Conservation (phyloP, 257 asterid species). For the Cruciata laevipes region DNA sequence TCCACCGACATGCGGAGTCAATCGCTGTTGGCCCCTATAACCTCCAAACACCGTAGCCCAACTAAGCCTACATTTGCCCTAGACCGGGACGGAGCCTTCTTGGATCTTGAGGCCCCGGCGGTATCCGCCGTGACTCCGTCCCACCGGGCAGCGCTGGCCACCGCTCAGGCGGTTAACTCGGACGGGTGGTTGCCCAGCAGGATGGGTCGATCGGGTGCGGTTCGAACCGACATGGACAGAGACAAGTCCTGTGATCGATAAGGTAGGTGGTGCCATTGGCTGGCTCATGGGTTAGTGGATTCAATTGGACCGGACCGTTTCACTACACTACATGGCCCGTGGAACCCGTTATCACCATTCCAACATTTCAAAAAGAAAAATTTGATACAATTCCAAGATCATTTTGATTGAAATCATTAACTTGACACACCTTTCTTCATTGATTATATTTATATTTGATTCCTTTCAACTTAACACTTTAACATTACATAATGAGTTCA, state of each 20-base stretch:
- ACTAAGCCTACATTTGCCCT: not conserved
- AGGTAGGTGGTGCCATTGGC: conserved; percentile 12
- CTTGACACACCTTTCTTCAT: too few relatives aligned
- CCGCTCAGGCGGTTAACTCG: conserved; percentile 2
- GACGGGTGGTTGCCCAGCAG: conserved; percentile 15
- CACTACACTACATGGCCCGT: not conserved
- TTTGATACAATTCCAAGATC: too few relatives aligned
- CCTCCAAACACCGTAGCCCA: conserved; percentile 1
- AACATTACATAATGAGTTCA: too few relatives aligned
- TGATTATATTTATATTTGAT: too few relatives aligned
- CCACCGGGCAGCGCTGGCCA: conserved; percentile 13
- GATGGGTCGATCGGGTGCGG: conserved; percentile 12
- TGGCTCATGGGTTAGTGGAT: conserved; percentile 19
- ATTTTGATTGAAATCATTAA: too few relatives aligned
- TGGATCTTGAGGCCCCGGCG: not conserved
- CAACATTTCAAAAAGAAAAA: too few relatives aligned
- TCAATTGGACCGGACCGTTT: conserved; percentile 7
- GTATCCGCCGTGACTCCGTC: not conserved
- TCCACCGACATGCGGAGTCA: conserved; percentile 35
- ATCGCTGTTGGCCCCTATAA: conserved; percentile 17
- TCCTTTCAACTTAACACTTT: too few relatives aligned
- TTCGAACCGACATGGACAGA: conserved; percentile 27
- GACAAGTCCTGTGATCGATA: conserved; percentile 24
- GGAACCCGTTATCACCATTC: not conserved
- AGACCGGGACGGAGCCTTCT: not conserved